Evolutionary conservation across 2,329 filamentous ascomycete species (phyloP), one percentile per base, ranked within the genome.

Genomic region (Sarocladium strictum): DNA sequence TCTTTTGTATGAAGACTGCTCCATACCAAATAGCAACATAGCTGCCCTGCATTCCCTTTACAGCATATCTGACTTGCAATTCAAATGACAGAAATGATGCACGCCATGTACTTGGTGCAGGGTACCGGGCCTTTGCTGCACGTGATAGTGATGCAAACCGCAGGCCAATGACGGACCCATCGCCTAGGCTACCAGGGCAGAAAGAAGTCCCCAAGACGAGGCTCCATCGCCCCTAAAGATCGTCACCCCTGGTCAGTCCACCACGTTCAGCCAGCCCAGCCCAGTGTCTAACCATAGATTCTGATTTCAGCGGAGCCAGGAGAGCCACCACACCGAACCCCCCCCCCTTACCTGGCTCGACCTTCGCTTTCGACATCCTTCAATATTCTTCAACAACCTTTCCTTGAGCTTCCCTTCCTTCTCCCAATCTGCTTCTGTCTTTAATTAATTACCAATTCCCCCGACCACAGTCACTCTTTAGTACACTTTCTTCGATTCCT

Each of bases 401-500:
- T 47, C 43, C 43, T 51, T 37, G 47, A 51, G n/a, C 32, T 27
- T 51, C 24, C 19, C 32, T 51, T 51, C 37, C 47, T 35, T 51
- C 27, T 51, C 27, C 26, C 23, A 51, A 21, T 24, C 17, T 51
- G 19, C 17, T 51, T 37, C 32, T 33, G 47, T 37, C 29, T 35
- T 51, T n/a, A n/a, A 51, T 35, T 51, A 11, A 5, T 37, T 51
- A 11, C 19, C 47, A 35, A 37, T 51, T 23, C n/a, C n/a, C n/a
- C 47, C 47, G 32, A 51, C 47, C 32, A 21, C 32, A 51, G 47
- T 35, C 47, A 51, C 29, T 51, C 47, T 35, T 37, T 51, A 37
- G 14, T 17, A 17, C 35, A 9, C n/a, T 6, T n/a, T 15, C n/a
- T 15, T 38, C 9, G n/a, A n/a, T n/a, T n/a, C 41, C 41, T 12